Evolutionary conservation across 225 moss, liverwort and hornwort species (phyloP), one percentile per base, ranked within the genome.

Genomic region (Ulota crispa): DNA sequence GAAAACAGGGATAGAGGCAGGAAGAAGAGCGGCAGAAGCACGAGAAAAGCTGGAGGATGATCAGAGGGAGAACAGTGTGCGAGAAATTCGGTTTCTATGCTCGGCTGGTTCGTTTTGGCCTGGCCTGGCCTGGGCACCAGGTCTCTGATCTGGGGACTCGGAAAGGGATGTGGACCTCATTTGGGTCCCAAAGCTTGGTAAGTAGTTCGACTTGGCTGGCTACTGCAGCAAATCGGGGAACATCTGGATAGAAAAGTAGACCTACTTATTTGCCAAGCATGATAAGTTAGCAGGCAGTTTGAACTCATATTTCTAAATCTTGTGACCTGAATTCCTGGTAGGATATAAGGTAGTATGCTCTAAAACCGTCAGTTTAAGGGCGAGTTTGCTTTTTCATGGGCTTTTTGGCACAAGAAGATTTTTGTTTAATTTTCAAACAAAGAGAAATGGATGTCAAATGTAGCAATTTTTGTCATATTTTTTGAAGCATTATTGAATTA

Each of bases 1-100:
- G 53, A 50, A 61, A 53, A 71, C 19, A 69, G 60, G 20, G 3
- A 16, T 15, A 9, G 20, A 52, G 14, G 37, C 39, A 66, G 7
- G 27, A 26, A 66, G 55, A 66, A 4, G 47, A 80, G 72, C 28
- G 2, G 55, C 23, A 42, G 30, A 76, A 76, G 34, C 14, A 8
- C 18, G 23, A 69, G 75, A 72, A 59, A 69, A 63, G 4, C 3
- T 13, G 34, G n/a, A 73, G 36, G 81, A 64, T 70, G 55, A 37
- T 47, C 34, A 36, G 27, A 16, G 55, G 15, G 24, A 57, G 23
- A 73, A 45, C 9, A 30, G 10, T 60, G 86, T 0, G 43, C 64
- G 21, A 86, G 70, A 56, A 70, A 82, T 72, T 86, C n/a, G 63
- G 82, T 86, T 86, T 69, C 64, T 14, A 43, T 57, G 13, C 62